Evolutionary conservation across 106 monocot genomes (phyloP).

Genomic region (Allium cepa): DNA sequence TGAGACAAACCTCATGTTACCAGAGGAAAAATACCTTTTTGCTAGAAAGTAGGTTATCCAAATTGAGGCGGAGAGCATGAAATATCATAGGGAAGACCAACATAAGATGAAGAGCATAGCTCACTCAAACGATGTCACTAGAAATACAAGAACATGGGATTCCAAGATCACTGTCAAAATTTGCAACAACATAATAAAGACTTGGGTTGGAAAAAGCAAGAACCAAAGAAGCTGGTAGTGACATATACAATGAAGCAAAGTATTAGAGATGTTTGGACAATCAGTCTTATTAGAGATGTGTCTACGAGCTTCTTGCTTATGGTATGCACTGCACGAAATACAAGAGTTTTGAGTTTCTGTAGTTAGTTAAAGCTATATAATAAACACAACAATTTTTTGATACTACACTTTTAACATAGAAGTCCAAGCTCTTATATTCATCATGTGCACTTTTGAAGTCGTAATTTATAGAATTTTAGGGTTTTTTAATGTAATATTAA

Average conservation of each 20-base stretch:
- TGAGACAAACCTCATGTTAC: slow-evolving; percentile 48
- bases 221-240: slow-evolving; percentile 59
- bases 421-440: too few species aligned
- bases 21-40: slow-evolving; percentile 37
- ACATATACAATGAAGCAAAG: slow-evolving; percentile 62
- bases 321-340: slow-evolving; percentile 54
- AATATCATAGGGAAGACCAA: slow-evolving; percentile 91
- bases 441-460: too few species aligned
- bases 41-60: slow-evolving; percentile 76
- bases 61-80: slow-evolving; percentile 66
- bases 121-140: slow-evolving; percentile 63
- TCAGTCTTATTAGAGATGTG: slow-evolving; percentile 35
- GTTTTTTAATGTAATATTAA: too few species aligned
- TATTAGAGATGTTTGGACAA: slow-evolving; percentile 39
- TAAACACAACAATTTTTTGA: too few species aligned
- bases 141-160: slow-evolving; percentile 62
- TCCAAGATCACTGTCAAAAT: slow-evolving; percentile 69
- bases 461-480: too few species aligned
- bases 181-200: too few species aligned
- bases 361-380: too few species aligned
- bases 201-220: slow-evolving; percentile 54
- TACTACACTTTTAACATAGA: too few species aligned
- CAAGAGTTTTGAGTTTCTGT: too few species aligned
- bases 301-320: slow-evolving; percentile 64
- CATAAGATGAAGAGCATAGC: slow-evolving; percentile 83